phyloP scores from a whole-genome alignment of 129 eudicot genomes.

The Deinandra increscens region DNA sequence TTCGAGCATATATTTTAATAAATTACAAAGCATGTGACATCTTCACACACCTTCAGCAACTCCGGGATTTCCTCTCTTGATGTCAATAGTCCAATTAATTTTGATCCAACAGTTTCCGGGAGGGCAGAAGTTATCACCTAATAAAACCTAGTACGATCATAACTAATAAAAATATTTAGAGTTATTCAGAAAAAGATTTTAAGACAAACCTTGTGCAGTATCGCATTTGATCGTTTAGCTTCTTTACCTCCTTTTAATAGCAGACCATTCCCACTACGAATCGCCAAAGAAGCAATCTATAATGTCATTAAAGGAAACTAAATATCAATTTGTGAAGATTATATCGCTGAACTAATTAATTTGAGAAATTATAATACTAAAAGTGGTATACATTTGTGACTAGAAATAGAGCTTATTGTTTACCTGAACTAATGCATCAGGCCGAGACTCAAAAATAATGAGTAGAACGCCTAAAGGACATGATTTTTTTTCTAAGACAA shows the following conservation, averaged over 20 bases:
- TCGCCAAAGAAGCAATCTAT: slow-evolving; percentile 92
- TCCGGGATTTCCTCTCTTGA: slow-evolving; percentile 85
- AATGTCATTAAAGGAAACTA: slow-evolving; percentile 13
- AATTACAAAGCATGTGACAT: background rate
- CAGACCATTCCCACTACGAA: slow-evolving; percentile 87
- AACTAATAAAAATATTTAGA: background rate
- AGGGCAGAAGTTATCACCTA: slow-evolving; percentile 74
- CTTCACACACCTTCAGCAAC: slow-evolving; percentile 59
- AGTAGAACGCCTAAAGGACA: slow-evolving; percentile 87
- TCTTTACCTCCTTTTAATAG: slow-evolving; percentile 93
- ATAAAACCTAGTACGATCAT: background rate
- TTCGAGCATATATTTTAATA: background rate
- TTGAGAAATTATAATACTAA: slow-evolving; percentile 1
- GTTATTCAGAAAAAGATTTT: background rate
- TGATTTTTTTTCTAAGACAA: slow-evolving; percentile 69
- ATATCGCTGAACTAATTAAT: too few species aligned
- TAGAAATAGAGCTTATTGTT: slow-evolving; percentile 6
- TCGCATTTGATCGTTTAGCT: slow-evolving; percentile 74
- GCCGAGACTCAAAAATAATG: slow-evolving; percentile 91
- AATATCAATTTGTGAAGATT: slow-evolving; percentile 9
- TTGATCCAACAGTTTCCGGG: slow-evolving; percentile 70
- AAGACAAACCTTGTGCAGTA: slow-evolving; percentile 72
- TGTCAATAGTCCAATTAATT: slow-evolving; percentile 75
- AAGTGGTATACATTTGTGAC: background rate
- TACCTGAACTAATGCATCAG: slow-evolving; percentile 96